Base-by-base conservation (phyloP, 257 asterid species). In the Avicennia marina region DNA sequence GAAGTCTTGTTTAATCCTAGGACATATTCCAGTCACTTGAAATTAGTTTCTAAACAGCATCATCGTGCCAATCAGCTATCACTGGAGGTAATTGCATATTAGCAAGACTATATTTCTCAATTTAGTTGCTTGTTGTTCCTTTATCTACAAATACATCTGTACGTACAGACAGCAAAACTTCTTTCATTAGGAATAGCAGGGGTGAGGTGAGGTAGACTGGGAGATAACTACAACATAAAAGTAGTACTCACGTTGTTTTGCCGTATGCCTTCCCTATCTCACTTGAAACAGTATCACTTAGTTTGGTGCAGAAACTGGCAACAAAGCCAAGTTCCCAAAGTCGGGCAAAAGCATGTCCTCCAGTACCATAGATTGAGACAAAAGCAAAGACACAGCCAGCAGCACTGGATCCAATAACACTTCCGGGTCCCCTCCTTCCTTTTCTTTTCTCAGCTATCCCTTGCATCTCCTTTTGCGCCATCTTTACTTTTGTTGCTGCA, bases 211-310 rank as follows among this genome's bases (percentile, higher is more conserved):
- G 53, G 56, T 34, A 66, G 61, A 43, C 11, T 36, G 38, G 47
- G 62, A 5, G 60, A 32, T 13, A 22, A 42, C n/a, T 15, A n/a
- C n/a, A n/a, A n/a, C n/a, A 18, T 17, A 65, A 42, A 29, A 65
- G 55, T 9, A 58, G 53, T 39, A 79, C 98, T 60, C 1, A 93
- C 98, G 98, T 89, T 4, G 96, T 93, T 78, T 60, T 78, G 48
- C 98, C 98, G 63, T 75, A 93, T 29, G 98, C 98, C 69, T 91
- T 91, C 68, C 98, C 98, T 26, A 91, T 91, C 84, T 91, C 98
- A 63, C 95, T 91, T 1, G 98, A 89, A 73, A 91, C 95, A 2
- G 98, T 91, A 62, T 91, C 97, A 47, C 95, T 88, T 77, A 91
- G 76, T 75, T 91, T 91, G 22, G 98, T 88, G 68, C 97, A 91